Conservation (phyloP, 352 stramenopile genomes). For the Phytopythium montanum region DNA sequence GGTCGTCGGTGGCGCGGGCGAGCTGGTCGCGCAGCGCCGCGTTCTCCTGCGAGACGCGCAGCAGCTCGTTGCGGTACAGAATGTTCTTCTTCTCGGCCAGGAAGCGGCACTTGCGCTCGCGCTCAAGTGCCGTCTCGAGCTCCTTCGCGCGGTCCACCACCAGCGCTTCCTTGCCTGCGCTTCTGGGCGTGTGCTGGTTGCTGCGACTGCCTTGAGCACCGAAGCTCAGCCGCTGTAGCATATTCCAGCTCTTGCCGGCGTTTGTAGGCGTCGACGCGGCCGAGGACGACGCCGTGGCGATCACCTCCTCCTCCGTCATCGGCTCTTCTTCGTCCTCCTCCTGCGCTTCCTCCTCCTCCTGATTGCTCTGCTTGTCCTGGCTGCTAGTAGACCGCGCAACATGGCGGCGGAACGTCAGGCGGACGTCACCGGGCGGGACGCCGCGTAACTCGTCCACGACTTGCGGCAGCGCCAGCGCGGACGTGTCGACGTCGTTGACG, state of each 20-base stretch:
- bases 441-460: slow-evolving; percentile 63
- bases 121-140: slow-evolving; percentile 40
- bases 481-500: slow-evolving; percentile 39
- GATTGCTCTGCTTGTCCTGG: slow-evolving; percentile 3
- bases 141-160: slow-evolving; percentile 17
- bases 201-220: not conserved
- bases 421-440: slow-evolving; percentile 32
- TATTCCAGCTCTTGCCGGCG: slow-evolving; percentile 27
- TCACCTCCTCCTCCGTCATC: slow-evolving; percentile 8
- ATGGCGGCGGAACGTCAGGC: slow-evolving; percentile 39
- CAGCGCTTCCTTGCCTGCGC: slow-evolving; percentile 22
- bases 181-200: slow-evolving; percentile 2
- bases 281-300: slow-evolving; percentile 7
- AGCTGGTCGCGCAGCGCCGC: slow-evolving; percentile 39
- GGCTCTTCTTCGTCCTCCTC: slow-evolving; percentile 9
- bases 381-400: not conserved
- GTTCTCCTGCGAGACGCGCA: slow-evolving; percentile 56
- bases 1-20: slow-evolving; percentile 11
- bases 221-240: slow-evolving; percentile 34
- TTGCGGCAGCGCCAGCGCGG: slow-evolving; percentile 28
- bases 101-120: slow-evolving; percentile 70
- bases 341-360: slow-evolving; percentile 7
- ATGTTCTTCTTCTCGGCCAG: slow-evolving; percentile 74
- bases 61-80: slow-evolving; percentile 65
- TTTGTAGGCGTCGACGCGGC: slow-evolving; percentile 4